Conservation (phyloP, 768 basidiomycete genomes). For the Termitomyces bulborhizus region DNA sequence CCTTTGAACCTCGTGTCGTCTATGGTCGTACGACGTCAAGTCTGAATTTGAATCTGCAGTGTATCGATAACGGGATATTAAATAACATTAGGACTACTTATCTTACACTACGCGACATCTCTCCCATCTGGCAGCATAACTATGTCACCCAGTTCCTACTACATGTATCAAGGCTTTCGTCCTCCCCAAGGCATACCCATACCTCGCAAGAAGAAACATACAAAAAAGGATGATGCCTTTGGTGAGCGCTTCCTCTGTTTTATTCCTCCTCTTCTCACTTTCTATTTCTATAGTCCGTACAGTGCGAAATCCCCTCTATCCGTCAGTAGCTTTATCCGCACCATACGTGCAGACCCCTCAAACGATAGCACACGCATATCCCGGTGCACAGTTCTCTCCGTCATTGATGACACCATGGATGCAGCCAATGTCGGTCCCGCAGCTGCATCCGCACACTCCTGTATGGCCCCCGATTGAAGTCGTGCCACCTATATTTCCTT, state of each 20-base stretch:
- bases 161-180: neutral
- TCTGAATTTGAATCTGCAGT: neutral
- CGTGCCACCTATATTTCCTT: conserved; percentile 2
- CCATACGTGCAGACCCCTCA: conserved; percentile 7
- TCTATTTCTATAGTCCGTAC: conserved; percentile 1
- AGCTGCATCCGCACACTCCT: conserved; percentile 1
- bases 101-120: neutral
- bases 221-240: neutral
- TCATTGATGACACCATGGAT: conserved; percentile 1
- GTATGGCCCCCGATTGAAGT: conserved; percentile 8
- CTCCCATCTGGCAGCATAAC: neutral
- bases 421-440: conserved; percentile 1
- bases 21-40: neutral
- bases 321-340: neutral
- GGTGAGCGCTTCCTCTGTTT: neutral
- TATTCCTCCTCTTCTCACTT: neutral
- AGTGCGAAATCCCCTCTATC: conserved; percentile 6
- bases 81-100: neutral
- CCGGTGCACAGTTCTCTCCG: neutral
- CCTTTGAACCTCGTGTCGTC: conserved; percentile 1
- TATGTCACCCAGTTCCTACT: conserved; percentile 3
- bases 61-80: conserved; percentile 4
- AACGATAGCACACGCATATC: neutral
- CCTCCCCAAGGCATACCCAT: conserved; percentile 8
- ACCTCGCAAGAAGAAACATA: neutral